These are phyloP conservation scores for Coprinopsis strossmayeri DNA, from an alignment of 768 basidiomycete genomes.

Conservation along the genomic window DNA sequence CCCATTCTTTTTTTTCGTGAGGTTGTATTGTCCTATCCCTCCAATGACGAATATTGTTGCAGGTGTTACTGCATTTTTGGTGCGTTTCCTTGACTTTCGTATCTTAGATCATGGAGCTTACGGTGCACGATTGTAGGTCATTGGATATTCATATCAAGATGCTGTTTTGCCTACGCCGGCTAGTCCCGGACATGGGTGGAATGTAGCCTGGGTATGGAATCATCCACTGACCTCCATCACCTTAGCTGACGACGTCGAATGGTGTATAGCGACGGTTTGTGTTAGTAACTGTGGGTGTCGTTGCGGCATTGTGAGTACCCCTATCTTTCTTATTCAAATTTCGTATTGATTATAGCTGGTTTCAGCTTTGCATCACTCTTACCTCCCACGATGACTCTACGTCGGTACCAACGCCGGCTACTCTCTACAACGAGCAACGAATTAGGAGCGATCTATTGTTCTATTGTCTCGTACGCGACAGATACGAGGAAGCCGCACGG, in stretches of 20 bases:
- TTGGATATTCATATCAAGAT: constrained; percentile 73
- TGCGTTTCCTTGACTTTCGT: constrained; percentile 22
- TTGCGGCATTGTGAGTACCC: constrained; percentile 62
- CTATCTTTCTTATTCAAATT: neutral
- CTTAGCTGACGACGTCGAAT: neutral
- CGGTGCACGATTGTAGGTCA: constrained; percentile 33
- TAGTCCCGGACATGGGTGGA: constrained; percentile 52
- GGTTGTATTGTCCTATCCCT: constrained; percentile 67
- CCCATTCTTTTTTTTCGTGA: constrained; percentile 65
- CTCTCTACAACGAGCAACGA: constrained; percentile 64
- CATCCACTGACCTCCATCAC: neutral
- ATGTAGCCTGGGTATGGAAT: constrained; percentile 64
- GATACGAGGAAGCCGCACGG: constrained; percentile 30
- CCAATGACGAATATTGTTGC: constrained; percentile 69
- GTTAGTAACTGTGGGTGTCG: constrained; percentile 64
- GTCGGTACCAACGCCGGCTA: constrained; percentile 63
- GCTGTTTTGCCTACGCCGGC: constrained; percentile 37
- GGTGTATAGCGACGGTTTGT: constrained; percentile 52
- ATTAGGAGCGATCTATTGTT: constrained; percentile 68
- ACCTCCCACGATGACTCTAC: constrained; percentile 71
- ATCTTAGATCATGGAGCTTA: neutral
- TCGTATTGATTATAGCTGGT: neutral
- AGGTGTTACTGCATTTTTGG: constrained; percentile 57
- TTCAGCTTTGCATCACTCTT: constrained; percentile 60
- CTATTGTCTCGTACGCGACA: constrained; percentile 61